These are phyloP conservation scores for Pulveroboletus sp. DNA, from an alignment of 768 basidiomycete species.

Conservation along the genomic window DNA sequence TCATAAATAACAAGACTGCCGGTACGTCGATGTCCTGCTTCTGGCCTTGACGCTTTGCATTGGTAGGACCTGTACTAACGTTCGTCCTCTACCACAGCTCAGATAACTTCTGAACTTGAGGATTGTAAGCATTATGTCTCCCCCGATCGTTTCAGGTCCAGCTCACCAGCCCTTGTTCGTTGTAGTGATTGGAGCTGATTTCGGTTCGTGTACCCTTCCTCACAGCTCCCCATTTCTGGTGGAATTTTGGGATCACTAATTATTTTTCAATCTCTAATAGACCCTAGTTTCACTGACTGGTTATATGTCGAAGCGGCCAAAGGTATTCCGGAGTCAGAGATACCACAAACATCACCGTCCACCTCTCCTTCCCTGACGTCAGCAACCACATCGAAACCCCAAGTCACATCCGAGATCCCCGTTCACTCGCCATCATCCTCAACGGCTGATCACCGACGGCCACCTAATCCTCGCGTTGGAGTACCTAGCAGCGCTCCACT, in stretches of 20 bases:
- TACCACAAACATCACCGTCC: slow-evolving; percentile 31
- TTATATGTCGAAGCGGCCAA: slow-evolving; percentile 77
- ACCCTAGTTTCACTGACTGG: slow-evolving; percentile 84
- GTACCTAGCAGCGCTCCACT: slow-evolving; percentile 36
- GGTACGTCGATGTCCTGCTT: slow-evolving; percentile 38
- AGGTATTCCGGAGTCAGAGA: slow-evolving; percentile 52
- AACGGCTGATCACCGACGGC: slow-evolving; percentile 28
- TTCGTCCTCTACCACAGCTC: slow-evolving; percentile 41
- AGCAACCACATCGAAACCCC: slow-evolving; percentile 23
- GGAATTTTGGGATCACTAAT: slow-evolving; percentile 3
- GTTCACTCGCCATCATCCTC: slow-evolving; percentile 18
- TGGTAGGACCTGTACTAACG: slow-evolving; percentile 1
- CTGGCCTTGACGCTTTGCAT: neutral
- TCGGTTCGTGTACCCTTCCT: slow-evolving; percentile 44
- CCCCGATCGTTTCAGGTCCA: neutral
- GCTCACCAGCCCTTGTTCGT: slow-evolving; percentile 10
- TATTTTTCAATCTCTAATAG: slow-evolving; percentile 34
- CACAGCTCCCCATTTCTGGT: neutral
- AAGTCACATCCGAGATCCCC: slow-evolving; percentile 27
- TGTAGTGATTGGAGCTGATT: slow-evolving; percentile 74
- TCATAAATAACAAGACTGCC: slow-evolving; percentile 85
- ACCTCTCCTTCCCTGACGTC: slow-evolving; percentile 21
- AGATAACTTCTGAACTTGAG: slow-evolving; percentile 84
- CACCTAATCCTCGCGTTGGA: slow-evolving; percentile 43
- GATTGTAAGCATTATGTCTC: slow-evolving; percentile 48